phyloP scores from a whole-genome alignment of 805 yeast genomes.

The Candida vaughaniae region DNA sequence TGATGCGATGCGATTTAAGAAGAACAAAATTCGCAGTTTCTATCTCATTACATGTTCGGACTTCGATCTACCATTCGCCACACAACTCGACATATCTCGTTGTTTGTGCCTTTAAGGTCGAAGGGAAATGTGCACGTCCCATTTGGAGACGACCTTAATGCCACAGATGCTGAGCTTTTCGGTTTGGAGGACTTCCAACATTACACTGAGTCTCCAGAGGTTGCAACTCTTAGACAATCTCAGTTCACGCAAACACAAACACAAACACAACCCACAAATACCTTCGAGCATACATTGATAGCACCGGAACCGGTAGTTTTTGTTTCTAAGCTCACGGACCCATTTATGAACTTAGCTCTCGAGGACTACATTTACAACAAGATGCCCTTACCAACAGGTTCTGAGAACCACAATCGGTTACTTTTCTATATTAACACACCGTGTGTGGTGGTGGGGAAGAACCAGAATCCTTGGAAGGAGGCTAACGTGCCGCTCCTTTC shows the following conservation, averaged over 20 bases:
- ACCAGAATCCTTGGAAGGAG: constrained; percentile 94
- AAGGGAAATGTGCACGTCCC: too few species aligned
- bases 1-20: too few species aligned
- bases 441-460: constrained; percentile 93
- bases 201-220: constrained; percentile 32
- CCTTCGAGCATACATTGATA: constrained; percentile 12
- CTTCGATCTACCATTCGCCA: too few species aligned
- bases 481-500: constrained; percentile 58
- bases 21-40: too few species aligned
- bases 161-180: constrained; percentile 34
- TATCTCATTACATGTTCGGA: too few species aligned
- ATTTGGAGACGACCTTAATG: constrained; percentile 38
- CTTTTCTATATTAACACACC: constrained; percentile 75
- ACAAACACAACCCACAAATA: constrained; percentile 15
- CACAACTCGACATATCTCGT: too few species aligned
- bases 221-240: constrained; percentile 13
- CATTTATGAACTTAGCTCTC: constrained; percentile 73
- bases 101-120: too few species aligned
- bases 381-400: constrained; percentile 45
- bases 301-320: constrained; percentile 50
- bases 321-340: constrained; percentile 59
- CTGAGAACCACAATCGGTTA: constrained; percentile 40
- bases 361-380: constrained; percentile 74
- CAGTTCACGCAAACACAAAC: background rate
- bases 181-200: constrained; percentile 39